Percentiles rank a stretch among this genome's conserved stretches.
Conservation (phyloP, 225 moss, liverwort and hornwort species). For the Pseudisothecium myosuroides region DNA sequence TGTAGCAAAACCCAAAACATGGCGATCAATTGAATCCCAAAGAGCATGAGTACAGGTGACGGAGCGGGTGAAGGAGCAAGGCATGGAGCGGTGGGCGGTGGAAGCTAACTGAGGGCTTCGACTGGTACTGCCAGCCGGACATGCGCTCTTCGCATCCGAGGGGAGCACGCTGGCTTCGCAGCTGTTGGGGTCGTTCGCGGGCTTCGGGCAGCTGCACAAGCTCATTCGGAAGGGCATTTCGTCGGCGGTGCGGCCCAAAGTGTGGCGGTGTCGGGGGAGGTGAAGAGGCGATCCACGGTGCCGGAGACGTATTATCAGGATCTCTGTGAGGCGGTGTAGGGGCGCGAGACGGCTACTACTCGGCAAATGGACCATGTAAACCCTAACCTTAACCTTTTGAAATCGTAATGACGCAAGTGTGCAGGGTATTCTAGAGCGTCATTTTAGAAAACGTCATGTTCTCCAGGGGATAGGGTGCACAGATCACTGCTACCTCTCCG, state of each 20-base stretch:
- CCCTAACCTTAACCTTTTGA: neutral
- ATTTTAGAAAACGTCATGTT: too few relatives aligned
- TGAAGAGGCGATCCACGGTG: slow-evolving; percentile 65
- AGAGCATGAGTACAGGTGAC: slow-evolving; percentile 14
- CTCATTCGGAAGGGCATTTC: slow-evolving; percentile 67
- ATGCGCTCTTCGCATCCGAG: slow-evolving; percentile 40
- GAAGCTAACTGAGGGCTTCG: slow-evolving; percentile 72
- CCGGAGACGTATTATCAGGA: slow-evolving; percentile 82
- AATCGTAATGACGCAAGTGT: neutral
- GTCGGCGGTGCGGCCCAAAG: slow-evolving; percentile 55
- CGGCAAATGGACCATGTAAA: slow-evolving; percentile 75
- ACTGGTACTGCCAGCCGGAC: slow-evolving; percentile 6
- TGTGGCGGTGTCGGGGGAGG: slow-evolving; percentile 76
- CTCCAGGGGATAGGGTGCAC: neutral
- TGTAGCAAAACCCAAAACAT: neutral
- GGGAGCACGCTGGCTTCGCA: slow-evolving; percentile 51
- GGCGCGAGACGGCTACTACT: slow-evolving; percentile 56
- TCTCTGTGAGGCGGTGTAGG: slow-evolving; percentile 66
- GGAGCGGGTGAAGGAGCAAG: slow-evolving; percentile 84
- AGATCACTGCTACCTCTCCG: neutral
- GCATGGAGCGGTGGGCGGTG: slow-evolving; percentile 71
- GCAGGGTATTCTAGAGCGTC: neutral
- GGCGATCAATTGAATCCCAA: neutral
- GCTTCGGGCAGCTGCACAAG: slow-evolving; percentile 67
- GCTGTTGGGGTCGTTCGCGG: slow-evolving; percentile 57